Percentiles rank a stretch among this genome's conserved stretches.
These are phyloP conservation scores for Tuber calosporum DNA, from an alignment of 495 filamentous ascomycete species.

Conservation along the genomic window DNA sequence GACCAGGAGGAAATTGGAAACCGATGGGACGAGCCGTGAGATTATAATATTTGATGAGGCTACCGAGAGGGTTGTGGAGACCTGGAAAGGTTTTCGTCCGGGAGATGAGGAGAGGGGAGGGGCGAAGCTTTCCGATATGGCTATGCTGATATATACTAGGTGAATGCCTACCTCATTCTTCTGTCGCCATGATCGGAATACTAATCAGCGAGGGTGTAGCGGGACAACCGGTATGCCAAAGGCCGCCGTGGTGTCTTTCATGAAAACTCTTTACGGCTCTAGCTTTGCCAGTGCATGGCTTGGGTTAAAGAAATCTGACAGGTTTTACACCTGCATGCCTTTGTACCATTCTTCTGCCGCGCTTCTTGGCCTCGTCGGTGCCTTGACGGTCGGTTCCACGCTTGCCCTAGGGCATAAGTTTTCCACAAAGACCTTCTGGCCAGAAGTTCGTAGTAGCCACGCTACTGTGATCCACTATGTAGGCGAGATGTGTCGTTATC, in stretches of 20 bases:
- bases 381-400: constrained; percentile 56
- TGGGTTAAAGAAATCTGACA: constrained; percentile 53
- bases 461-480: constrained; percentile 91
- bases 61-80: constrained; percentile 54
- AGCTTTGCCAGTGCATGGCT: constrained; percentile 55
- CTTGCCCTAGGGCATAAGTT: constrained; percentile 73
- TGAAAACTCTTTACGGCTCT: constrained; percentile 53
- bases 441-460: constrained; percentile 61
- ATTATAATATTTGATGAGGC: constrained; percentile 50
- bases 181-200: background rate
- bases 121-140: constrained; percentile 53
- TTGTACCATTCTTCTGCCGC: constrained; percentile 84
- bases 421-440: constrained; percentile 74
- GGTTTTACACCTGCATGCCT: constrained; percentile 89
- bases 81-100: constrained; percentile 54
- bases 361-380: constrained; percentile 59
- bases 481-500: constrained; percentile 87
- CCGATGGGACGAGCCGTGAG: constrained; percentile 51
- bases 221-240: constrained; percentile 92
- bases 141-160: constrained; percentile 70
- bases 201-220: constrained; percentile 39
- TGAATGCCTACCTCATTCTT: constrained; percentile 4
- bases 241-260: constrained; percentile 75
- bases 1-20: constrained; percentile 54
- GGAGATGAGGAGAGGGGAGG: constrained; percentile 56